Base-by-base conservation (phyloP, 495 filamentous ascomycete genomes). In the Podospora australis region DNA sequence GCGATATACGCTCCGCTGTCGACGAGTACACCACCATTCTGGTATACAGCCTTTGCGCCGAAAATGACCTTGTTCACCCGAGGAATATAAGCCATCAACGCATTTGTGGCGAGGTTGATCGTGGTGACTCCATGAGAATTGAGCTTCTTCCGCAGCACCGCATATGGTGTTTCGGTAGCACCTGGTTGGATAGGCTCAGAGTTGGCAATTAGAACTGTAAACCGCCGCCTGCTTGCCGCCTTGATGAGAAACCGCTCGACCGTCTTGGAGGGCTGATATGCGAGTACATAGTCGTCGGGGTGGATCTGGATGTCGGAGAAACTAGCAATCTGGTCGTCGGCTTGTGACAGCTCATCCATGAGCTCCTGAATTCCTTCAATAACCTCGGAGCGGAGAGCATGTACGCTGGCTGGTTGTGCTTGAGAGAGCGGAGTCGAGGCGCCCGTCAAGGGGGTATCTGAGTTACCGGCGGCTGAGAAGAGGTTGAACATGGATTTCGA, bases 11-110 rank as follows among this genome's bases (percentile, higher is more conserved):
- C 83, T 11, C 88, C 90, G 24, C 86, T 81, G 13, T 88, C 81
- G 10, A 87, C 87, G 13, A 95, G 74, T 20, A 92, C 71, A 11
- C 85, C 87, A 29, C 90, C 90, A 58, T 91, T 90, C 28, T 87
- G 87, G 29, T 90, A 81, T 30, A 96, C 86, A 13, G 83, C 84
- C 57, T 90, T 86, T 7, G 89, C 88, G 19, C 84, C 81, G 20
- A 96, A 74, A 25, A 96, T 86, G 50, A 96, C 90, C 72, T 96
- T 96, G 72, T 90, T 94, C 57, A 95, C 87, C 44, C 82, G 80
- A 0, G 90, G 85, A 85, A 96, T 96, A 46, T 95, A 80, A 5
- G 90, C 90, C 68, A 88, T 91, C 29, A 92, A 78, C 10, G 86
- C 84, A 9, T 86, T 84, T 62, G 90, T 88, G 17, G 90, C 82